Percentiles rank a stretch among this genome's conserved stretches.
phyloP scores from a whole-genome alignment of 2,329 filamentous ascomycete species.

The Huntiella decipiens region DNA sequence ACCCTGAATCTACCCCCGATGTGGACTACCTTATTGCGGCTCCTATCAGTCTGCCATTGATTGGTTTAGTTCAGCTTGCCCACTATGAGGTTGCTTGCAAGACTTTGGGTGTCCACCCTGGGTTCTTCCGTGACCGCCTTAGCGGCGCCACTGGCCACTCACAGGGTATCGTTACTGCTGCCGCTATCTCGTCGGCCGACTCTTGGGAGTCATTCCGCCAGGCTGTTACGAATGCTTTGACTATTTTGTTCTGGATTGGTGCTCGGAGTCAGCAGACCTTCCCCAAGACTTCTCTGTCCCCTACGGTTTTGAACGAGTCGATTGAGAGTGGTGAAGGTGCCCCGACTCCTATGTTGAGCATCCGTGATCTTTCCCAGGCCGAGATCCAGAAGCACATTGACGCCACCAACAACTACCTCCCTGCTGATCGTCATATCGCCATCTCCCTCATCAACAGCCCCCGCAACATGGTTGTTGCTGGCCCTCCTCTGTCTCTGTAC shows the following conservation, averaged over 20 bases:
- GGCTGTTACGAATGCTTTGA: constrained; percentile 61
- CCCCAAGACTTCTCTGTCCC: constrained; percentile 81
- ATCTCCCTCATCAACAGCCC: constrained; percentile 95
- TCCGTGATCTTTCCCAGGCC: constrained; percentile 71
- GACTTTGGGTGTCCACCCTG: constrained; percentile 73
- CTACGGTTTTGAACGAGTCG: constrained; percentile 79
- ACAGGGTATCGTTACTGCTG: constrained; percentile 85
- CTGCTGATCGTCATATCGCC: constrained; percentile 76
- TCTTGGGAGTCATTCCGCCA: constrained; percentile 86
- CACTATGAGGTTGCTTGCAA: constrained; percentile 93
- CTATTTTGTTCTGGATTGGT: constrained; percentile 96
- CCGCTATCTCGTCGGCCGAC: constrained; percentile 73
- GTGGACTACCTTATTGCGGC: constrained; percentile 87
- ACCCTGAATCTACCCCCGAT: constrained; percentile 78
- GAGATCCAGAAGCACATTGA: constrained; percentile 95
- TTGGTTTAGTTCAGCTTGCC: constrained; percentile 85
- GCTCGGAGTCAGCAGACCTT: constrained; percentile 94
- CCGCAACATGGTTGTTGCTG: constrained; percentile 89
- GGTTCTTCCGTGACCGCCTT: constrained; percentile 67
- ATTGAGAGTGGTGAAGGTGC: constrained; percentile 85
- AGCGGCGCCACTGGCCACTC: constrained; percentile 88
- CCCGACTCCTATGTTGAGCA: constrained; percentile 94
- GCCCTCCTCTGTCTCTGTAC: constrained; percentile 86
- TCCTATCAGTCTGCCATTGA: constrained; percentile 87
- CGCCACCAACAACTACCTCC: constrained; percentile 89